These are phyloP conservation scores for Ustilago vetiveriae DNA, from an alignment of 1,284 basidiomycete genomes.

Conservation along the genomic window DNA sequence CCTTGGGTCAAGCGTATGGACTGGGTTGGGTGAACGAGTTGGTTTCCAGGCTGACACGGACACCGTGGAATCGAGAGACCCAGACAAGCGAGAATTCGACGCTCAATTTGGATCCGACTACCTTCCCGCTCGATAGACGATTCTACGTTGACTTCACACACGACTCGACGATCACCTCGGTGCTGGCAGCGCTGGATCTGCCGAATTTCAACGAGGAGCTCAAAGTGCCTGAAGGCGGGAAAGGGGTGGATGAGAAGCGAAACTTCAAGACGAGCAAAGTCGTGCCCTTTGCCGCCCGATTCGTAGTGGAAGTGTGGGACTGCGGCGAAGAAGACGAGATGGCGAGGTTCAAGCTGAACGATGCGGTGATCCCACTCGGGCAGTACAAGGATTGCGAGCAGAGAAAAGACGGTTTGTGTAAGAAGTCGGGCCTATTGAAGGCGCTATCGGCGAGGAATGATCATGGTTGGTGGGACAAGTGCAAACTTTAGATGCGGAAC, in stretches of 20 bases:
- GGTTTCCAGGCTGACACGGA: conserved; percentile 47
- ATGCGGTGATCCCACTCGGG: conserved; percentile 55
- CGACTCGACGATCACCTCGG: conserved; percentile 60
- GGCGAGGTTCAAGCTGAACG: conserved; percentile 51
- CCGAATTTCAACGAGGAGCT: conserved; percentile 37
- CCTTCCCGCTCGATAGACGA: conserved; percentile 59
- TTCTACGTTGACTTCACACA: conserved; percentile 66
- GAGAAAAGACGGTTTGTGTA: conserved; percentile 55
- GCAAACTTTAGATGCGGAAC: too few relatives aligned
- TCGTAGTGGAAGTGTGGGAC: conserved; percentile 56
- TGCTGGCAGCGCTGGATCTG: conserved; percentile 54
- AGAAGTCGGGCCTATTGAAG: conserved; percentile 35
- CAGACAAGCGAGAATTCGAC: conserved; percentile 64
- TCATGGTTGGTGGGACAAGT: conserved; percentile 48
- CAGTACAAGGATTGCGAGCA: conserved; percentile 51
- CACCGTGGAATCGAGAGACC: conserved; percentile 34
- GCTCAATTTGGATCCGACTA: conserved; percentile 44
- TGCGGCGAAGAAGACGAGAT: conserved; percentile 19
- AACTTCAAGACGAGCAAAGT: conserved; percentile 51
- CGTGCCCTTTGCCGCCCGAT: conserved; percentile 61
- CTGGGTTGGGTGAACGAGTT: conserved; percentile 76
- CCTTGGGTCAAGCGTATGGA: conserved; percentile 80
- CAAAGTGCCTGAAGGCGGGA: conserved; percentile 18
- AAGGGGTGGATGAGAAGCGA: conserved; percentile 16
- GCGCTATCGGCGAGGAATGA: conserved; percentile 41